Evolutionary conservation across 306 rosid genomes (phyloP).

Genomic region (Acacia confusa): DNA sequence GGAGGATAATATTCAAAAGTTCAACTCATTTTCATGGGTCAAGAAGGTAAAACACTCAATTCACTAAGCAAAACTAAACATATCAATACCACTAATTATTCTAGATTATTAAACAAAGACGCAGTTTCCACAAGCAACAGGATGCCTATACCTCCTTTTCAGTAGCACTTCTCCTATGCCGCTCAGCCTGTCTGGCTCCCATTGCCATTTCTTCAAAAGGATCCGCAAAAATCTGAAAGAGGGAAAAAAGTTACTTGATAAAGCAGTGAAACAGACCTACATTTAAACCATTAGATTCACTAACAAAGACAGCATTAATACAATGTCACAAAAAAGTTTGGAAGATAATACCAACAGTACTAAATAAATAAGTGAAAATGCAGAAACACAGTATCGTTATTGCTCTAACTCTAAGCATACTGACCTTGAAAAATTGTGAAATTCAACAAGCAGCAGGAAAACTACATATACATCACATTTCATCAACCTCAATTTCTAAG

Average conservation of each 20-base stretch:
- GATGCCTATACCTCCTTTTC: conserved; percentile 75
- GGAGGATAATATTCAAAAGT: background rate
- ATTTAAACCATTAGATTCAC: conserved; percentile 12
- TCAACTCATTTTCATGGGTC: background rate
- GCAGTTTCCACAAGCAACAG: conserved; percentile 22
- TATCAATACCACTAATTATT: conserved; percentile 6
- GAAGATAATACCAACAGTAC: conserved; percentile 16
- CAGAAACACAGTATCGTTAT: conserved; percentile 17
- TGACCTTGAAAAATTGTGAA: conserved; percentile 11
- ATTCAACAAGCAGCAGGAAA: conserved; percentile 13
- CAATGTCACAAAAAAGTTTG: conserved; percentile 9
- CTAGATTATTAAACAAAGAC: conserved; percentile 21
- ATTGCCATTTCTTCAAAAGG: conserved; percentile 89
- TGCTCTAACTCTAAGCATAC: conserved; percentile 14
- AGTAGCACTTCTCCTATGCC: conserved; percentile 70
- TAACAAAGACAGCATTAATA: conserved; percentile 26
- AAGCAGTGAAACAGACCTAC: conserved; percentile 28
- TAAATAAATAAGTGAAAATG: background rate
- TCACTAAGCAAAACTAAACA: background rate
- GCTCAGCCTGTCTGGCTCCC: conserved; percentile 75
- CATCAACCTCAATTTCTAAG: conserved; percentile 18
- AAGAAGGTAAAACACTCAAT: conserved; percentile 1
- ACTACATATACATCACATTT: conserved; percentile 12
- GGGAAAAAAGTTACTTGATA: conserved; percentile 10
- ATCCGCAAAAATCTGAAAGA: conserved; percentile 69